Evolutionary conservation across 208 protist genomes (phyloP).

Genomic region (Wallacemonas sp.): DNA sequence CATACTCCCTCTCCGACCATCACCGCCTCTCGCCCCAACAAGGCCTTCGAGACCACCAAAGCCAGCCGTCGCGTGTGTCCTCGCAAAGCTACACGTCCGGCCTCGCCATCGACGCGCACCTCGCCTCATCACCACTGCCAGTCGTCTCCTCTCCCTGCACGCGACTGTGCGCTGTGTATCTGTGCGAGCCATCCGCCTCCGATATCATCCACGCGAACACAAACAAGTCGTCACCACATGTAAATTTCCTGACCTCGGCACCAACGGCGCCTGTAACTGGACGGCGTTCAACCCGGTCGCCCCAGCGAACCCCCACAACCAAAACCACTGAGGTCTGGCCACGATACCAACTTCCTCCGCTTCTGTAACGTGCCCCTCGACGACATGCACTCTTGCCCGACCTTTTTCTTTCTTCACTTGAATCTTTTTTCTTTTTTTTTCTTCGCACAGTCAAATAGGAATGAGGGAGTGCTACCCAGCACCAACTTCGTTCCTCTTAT

Average conservation of each 20-base stretch:
- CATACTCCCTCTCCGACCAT: no score
- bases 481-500: no score
- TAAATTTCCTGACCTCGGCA: background rate
- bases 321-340: background rate
- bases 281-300: background rate
- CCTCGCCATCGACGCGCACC: no score
- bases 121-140: no score
- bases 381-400: background rate
- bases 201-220: background rate
- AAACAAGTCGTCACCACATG: background rate
- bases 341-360: background rate
- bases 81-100: no score
- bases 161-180: background rate
- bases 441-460: no score
- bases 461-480: no score
- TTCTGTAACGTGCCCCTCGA: background rate
- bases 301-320: background rate
- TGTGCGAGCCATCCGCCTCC: background rate
- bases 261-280: background rate
- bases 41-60: no score
- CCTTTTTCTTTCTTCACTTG: background rate
- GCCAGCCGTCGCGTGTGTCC: no score
- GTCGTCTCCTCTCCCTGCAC: no score
- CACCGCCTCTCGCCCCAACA: no score
- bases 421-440: slow-evolving; percentile 8